A percentile compares a stretch with the other conserved stretches of the same genome.
These are phyloP conservation scores for Rhytidiadelphus loreus DNA, from an alignment of 225 moss, liverwort and hornwort species.

Conservation along the genomic window DNA sequence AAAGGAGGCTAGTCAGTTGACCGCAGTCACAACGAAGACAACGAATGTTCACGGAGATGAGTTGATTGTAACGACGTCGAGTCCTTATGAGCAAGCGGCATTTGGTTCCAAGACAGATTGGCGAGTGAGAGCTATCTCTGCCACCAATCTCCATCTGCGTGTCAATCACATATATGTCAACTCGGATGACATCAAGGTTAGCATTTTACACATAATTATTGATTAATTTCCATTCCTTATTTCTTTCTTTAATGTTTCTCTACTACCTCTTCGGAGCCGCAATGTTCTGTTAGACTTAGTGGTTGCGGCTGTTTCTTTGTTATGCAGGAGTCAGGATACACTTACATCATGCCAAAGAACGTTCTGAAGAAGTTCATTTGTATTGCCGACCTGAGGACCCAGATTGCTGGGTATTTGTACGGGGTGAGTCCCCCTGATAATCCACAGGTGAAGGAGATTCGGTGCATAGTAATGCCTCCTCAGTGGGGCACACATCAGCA, in stretches of 20 bases:
- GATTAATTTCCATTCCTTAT: background rate
- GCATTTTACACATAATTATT: background rate
- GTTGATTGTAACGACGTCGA: conserved; percentile 95
- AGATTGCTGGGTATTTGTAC: conserved; percentile 98
- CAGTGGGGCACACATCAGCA: conserved; percentile 99
- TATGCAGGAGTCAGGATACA: conserved; percentile 91
- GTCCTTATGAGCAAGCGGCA: conserved; percentile 99
- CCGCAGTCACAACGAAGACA: conserved; percentile 98
- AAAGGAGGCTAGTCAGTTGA: conserved; percentile 98
- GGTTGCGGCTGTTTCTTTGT: background rate
- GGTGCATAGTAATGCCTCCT: conserved; percentile 98
- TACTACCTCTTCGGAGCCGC: background rate
- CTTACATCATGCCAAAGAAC: conserved; percentile 99
- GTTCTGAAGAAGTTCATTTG: conserved; percentile 98
- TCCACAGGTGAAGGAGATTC: conserved; percentile 97
- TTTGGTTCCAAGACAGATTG: conserved; percentile 99
- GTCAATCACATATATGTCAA: conserved; percentile 99
- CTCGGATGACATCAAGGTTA: conserved; percentile 97
- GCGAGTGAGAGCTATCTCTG: conserved; percentile 98
- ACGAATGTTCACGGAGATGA: conserved; percentile 99
- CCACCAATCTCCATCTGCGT: conserved; percentile 94
- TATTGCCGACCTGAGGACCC: conserved; percentile 90
- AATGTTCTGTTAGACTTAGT: background rate
- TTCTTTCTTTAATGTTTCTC: background rate
- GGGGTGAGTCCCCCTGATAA: conserved; percentile 99